Conservation (phyloP, 2,329 filamentous ascomycete species). For the Botrytis byssoidea region DNA sequence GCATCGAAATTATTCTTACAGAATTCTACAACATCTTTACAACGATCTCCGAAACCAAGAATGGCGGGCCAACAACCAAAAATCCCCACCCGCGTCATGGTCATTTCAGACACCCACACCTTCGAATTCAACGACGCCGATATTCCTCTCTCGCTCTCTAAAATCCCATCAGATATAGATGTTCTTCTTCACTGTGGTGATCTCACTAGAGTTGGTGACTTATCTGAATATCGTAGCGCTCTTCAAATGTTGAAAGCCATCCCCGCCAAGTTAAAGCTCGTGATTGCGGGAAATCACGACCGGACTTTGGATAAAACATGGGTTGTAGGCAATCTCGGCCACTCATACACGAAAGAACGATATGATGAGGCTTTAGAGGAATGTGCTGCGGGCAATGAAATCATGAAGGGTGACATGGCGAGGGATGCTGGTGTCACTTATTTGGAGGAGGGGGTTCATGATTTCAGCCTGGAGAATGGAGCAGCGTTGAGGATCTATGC, state of each 20-base stretch:
- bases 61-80: constrained; percentile 12
- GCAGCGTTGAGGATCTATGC: constrained; percentile 38
- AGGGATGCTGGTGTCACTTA: constrained; percentile 36
- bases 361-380: constrained; percentile 9
- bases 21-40: not conserved
- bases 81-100: constrained; percentile 33
- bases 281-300: constrained; percentile 64
- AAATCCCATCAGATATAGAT: constrained; percentile 29
- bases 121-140: constrained; percentile 29
- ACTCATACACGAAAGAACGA: not conserved
- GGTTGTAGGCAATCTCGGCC: not conserved
- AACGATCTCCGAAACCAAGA: not conserved
- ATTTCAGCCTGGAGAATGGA: constrained; percentile 37
- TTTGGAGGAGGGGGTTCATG: constrained; percentile 38
- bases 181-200: constrained; percentile 44
- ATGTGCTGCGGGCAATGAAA: constrained; percentile 25
- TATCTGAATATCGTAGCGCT: constrained; percentile 34
- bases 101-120: constrained; percentile 37
- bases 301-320: constrained; percentile 52
- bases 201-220: constrained; percentile 36
- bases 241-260: constrained; percentile 37
- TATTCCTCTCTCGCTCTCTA: constrained; percentile 37
- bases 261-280: constrained; percentile 55
- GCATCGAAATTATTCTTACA: not conserved
- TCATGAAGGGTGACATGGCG: constrained; percentile 32